These are phyloP conservation scores for Phyllosticta citriasiana DNA, from an alignment of 2,329 filamentous ascomycete species.

Conservation along the genomic window DNA sequence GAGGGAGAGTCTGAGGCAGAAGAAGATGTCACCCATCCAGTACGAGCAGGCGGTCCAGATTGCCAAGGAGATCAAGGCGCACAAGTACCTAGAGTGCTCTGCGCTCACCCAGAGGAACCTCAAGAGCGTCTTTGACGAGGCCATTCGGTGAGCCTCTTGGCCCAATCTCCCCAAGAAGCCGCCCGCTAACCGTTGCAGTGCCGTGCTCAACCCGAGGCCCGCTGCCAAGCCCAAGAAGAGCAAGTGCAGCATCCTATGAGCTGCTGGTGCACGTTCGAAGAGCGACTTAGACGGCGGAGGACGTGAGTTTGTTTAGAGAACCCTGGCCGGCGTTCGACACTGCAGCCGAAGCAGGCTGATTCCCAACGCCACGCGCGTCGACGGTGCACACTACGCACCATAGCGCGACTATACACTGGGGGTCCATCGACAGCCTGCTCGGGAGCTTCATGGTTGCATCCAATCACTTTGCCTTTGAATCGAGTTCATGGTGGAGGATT, in stretches of 20 bases:
- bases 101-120: constrained; percentile 92
- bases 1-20: constrained; percentile 70
- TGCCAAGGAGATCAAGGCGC: constrained; percentile 87
- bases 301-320: neutral
- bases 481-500: constrained; percentile 1
- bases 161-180: neutral
- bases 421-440: constrained; percentile 5
- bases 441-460: neutral
- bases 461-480: neutral
- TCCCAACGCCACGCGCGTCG: neutral
- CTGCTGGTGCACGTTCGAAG: neutral
- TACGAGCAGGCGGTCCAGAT: constrained; percentile 85
- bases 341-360: neutral
- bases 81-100: constrained; percentile 97
- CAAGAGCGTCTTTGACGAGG: constrained; percentile 98
- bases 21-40: constrained; percentile 94
- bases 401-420: neutral
- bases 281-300: neutral
- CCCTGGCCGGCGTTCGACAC: neutral
- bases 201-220: constrained; percentile 32
- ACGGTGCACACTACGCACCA: neutral
- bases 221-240: constrained; percentile 19
- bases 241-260: constrained; percentile 22
- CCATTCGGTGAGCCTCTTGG: constrained; percentile 65
- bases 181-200: constrained; percentile 17